These are phyloP conservation scores for Sutorius australiensis DNA, from an alignment of 768 basidiomycete genomes.

Conservation along the genomic window DNA sequence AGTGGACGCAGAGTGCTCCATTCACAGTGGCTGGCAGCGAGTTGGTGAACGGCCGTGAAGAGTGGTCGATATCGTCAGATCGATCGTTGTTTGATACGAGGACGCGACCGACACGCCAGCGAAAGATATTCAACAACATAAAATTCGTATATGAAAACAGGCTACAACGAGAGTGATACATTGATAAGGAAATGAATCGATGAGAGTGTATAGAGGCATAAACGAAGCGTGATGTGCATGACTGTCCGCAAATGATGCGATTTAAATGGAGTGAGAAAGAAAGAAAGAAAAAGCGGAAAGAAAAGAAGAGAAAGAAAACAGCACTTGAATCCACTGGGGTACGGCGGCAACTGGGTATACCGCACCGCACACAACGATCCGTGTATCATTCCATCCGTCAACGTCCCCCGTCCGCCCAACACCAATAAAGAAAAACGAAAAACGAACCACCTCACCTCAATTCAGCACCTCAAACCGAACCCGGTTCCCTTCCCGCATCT, in stretches of 20 bases:
- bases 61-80: too few species aligned
- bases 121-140: background rate
- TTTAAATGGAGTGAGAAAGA: background rate
- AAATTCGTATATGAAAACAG: constrained; percentile 26
- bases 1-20: too few species aligned
- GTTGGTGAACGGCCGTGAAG: too few species aligned
- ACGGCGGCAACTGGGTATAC: background rate
- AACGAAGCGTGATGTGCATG: background rate
- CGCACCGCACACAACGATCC: background rate
- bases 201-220: background rate
- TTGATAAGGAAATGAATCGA: background rate
- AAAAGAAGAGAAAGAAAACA: background rate
- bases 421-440: too few species aligned
- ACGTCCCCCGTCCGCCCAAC: background rate
- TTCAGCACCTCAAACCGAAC: constrained; percentile 61
- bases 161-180: background rate
- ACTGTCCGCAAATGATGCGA: constrained; percentile 8
- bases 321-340: too few species aligned
- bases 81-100: too few species aligned
- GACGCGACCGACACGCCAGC: too few species aligned
- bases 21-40: too few species aligned
- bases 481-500: too few species aligned
- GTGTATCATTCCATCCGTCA: background rate
- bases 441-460: constrained; percentile 28
- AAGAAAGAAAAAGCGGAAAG: too few species aligned